Conservation (phyloP, 345 rosid species). For the Eucalyptus curtisii region DNA sequence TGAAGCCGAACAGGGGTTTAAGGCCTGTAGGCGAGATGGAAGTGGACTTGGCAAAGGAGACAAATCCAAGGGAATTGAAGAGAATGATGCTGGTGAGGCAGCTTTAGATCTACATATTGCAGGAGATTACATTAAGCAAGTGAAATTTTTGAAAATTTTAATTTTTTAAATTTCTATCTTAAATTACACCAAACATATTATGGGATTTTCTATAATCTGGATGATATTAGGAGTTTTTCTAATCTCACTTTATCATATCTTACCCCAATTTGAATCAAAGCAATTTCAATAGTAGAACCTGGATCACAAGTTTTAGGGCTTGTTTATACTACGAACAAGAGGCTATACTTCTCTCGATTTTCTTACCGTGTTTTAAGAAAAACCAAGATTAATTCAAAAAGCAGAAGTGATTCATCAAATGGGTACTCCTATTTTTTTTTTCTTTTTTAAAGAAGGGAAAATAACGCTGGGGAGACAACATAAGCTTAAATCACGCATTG, state of each 20-base stretch:
- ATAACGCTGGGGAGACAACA: fast-evolving
- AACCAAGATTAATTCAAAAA: neutral
- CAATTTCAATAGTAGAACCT: fast-evolving
- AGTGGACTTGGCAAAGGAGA: neutral
- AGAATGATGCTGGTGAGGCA: neutral
- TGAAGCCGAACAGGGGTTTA: neutral
- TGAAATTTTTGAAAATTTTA: neutral
- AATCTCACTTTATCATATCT: neutral
- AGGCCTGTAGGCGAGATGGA: neutral
- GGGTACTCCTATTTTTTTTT: neutral
- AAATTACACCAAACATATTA: neutral
- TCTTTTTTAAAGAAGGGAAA: neutral
- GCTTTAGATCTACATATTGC: neutral
- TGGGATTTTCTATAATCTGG: fast-evolving
- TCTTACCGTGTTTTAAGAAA: fast-evolving
- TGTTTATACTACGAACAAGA: fast-evolving
- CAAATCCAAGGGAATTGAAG: neutral
- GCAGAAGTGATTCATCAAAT: neutral
- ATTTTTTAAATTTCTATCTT: no score
- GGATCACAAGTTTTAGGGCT: fast-evolving
- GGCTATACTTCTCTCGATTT: neutral
- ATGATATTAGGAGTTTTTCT: fast-evolving
- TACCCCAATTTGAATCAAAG: fast-evolving
- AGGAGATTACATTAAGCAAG: neutral
- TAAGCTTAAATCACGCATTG: neutral